Percentiles rank a stretch among this genome's conserved stretches.
These are phyloP conservation scores for Dipodascus albidus DNA, from an alignment of 805 yeast species.

Conservation along the genomic window DNA sequence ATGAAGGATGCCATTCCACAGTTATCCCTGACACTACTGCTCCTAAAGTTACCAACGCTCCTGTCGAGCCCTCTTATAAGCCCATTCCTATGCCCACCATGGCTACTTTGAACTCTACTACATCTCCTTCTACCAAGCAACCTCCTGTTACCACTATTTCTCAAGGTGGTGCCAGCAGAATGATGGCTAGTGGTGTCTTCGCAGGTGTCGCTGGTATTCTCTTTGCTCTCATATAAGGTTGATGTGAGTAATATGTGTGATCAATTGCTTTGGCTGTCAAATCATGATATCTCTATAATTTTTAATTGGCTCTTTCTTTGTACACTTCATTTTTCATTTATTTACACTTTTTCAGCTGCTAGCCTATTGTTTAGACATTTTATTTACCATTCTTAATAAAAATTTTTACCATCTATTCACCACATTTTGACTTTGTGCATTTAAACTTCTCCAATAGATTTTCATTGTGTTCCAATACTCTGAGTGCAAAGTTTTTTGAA, in stretches of 20 bases:
- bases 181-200: neutral
- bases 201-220: neutral
- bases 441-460: too few species aligned
- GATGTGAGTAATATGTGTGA: neutral
- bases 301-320: too few species aligned
- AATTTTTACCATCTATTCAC: too few species aligned
- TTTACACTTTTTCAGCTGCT: too few species aligned
- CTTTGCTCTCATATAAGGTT: neutral
- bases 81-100: neutral
- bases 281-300: too few species aligned
- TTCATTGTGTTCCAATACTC: too few species aligned
- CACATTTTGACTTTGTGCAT: too few species aligned
- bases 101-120: neutral
- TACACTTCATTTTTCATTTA: too few species aligned
- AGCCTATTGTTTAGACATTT: too few species aligned
- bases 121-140: neutral
- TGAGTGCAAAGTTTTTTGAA: too few species aligned
- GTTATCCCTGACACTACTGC: neutral
- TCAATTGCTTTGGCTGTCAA: too few species aligned
- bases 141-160: neutral
- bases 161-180: neutral
- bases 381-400: too few species aligned
- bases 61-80: neutral
- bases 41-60: neutral
- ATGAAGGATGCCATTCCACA: neutral